Conservation (phyloP, 2,329 filamentous ascomycete genomes). For the Aspergillus melleus region DNA sequence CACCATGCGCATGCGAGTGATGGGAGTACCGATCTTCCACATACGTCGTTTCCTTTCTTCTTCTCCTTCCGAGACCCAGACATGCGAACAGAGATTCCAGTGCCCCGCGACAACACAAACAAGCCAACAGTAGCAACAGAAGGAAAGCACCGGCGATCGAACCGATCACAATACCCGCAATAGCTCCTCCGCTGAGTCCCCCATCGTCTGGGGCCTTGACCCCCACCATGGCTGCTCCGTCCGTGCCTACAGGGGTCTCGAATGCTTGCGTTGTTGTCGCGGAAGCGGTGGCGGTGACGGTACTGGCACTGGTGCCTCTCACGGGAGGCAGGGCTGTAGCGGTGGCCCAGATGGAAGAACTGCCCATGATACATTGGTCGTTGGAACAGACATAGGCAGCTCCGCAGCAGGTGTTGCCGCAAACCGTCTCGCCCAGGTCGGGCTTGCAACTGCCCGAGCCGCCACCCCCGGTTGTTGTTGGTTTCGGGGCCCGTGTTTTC, state of each 20-base stretch:
- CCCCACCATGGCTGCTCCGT: constrained; percentile 39
- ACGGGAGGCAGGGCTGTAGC: constrained; percentile 41
- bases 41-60: constrained; percentile 39
- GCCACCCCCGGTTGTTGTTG: constrained; percentile 17
- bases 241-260: constrained; percentile 46
- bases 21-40: constrained; percentile 42
- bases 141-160: constrained; percentile 47
- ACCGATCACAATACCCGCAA: constrained; percentile 54
- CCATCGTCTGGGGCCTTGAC: constrained; percentile 30
- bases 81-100: constrained; percentile 43
- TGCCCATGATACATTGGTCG: constrained; percentile 42
- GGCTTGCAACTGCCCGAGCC: constrained; percentile 46
- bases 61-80: constrained; percentile 41
- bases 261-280: constrained; percentile 47
- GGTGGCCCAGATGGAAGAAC: constrained; percentile 41
- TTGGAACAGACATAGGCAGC: constrained; percentile 46
- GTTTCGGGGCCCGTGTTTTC: constrained; percentile 43
- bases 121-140: constrained; percentile 46
- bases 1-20: constrained; percentile 29
- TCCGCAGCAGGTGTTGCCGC: constrained; percentile 48
- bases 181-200: constrained; percentile 51
- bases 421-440: constrained; percentile 44
- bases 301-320: constrained; percentile 47
- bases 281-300: constrained; percentile 43
- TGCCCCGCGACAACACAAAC: constrained; percentile 43